Evolutionary conservation across 345 rosid species (phyloP).

Genomic region (Jatropha curcas): DNA sequence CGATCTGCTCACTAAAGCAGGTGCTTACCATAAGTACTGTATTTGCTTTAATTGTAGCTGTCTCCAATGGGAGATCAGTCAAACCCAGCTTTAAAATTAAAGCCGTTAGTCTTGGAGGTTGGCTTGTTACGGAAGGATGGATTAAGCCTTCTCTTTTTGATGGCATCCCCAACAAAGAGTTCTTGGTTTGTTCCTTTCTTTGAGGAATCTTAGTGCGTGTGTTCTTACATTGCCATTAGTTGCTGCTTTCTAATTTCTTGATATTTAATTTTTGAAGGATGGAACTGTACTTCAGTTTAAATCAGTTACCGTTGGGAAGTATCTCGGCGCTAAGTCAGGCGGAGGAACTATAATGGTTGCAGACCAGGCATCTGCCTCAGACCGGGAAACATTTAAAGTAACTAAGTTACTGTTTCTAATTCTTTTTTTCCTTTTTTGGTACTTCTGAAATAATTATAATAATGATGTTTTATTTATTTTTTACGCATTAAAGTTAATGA

Average conservation of each 20-base stretch:
- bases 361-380: constrained; percentile 45
- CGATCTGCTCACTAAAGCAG: constrained; percentile 4
- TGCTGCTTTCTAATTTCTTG: no score
- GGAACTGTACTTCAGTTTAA: constrained; percentile 57
- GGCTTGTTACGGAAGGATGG: constrained; percentile 76
- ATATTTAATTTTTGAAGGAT: constrained; percentile 49
- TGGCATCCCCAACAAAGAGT: constrained; percentile 60
- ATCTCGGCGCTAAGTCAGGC: constrained; percentile 53
- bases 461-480: no score
- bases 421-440: no score
- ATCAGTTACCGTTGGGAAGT: constrained; percentile 52
- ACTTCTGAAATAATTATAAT: no score
- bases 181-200: constrained; percentile 39
- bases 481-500: no score
- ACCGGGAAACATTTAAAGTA: constrained; percentile 67
- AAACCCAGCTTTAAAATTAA: constrained; percentile 22
- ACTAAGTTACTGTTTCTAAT: no score
- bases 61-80: constrained; percentile 23
- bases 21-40: constrained; percentile 8
- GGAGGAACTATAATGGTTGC: constrained; percentile 60
- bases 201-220: neutral
- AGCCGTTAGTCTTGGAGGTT: constrained; percentile 74
- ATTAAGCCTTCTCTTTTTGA: constrained; percentile 66
- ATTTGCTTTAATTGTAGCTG: constrained; percentile 11
- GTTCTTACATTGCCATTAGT: no score